These are phyloP conservation scores for Sporothrix pallida DNA, from an alignment of 2,329 filamentous ascomycete species.

Conservation along the genomic window DNA sequence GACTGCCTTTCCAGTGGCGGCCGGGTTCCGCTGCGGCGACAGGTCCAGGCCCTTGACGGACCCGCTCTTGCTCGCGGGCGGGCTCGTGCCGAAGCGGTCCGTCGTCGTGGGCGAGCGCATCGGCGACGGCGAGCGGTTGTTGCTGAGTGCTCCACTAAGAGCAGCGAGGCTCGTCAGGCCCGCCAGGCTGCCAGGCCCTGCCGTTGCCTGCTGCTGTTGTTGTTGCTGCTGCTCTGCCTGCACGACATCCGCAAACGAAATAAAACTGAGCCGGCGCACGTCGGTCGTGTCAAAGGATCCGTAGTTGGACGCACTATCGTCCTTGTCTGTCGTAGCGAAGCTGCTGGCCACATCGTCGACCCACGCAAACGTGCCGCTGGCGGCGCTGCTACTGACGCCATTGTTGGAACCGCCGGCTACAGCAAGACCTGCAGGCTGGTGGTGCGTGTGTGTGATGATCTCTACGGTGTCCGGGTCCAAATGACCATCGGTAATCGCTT, in stretches of 20 bases:
- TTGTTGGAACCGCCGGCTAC: slow-evolving; percentile 59
- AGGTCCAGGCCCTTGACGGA: slow-evolving; percentile 77
- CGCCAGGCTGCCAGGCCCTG: slow-evolving; percentile 58
- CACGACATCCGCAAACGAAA: slow-evolving; percentile 95
- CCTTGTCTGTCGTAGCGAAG: slow-evolving; percentile 54
- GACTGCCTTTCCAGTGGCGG: slow-evolving; percentile 48
- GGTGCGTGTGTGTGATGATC: slow-evolving; percentile 84
- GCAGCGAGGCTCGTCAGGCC: slow-evolving; percentile 67
- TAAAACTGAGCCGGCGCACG: slow-evolving; percentile 85
- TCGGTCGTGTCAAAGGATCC: slow-evolving; percentile 78
- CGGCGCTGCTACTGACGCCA: slow-evolving; percentile 50
- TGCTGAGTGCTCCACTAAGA: slow-evolving; percentile 40
- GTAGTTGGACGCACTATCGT: slow-evolving; percentile 74
- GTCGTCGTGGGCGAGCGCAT: slow-evolving; percentile 75
- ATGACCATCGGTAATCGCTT: slow-evolving; percentile 85
- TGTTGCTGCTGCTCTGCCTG: slow-evolving; percentile 70
- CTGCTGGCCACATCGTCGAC: slow-evolving; percentile 61
- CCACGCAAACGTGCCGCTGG: slow-evolving; percentile 52
- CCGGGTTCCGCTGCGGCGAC: slow-evolving; percentile 61
- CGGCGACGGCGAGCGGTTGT: slow-evolving; percentile 78
- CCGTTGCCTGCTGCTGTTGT: slow-evolving; percentile 34
- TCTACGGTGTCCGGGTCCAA: slow-evolving; percentile 89
- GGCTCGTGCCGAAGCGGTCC: slow-evolving; percentile 62
- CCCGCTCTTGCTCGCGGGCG: slow-evolving; percentile 75
- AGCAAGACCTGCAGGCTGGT: slow-evolving; percentile 76